Conservation (phyloP, 163 green algal species). For the Trebouxiophyceae sp. region DNA sequence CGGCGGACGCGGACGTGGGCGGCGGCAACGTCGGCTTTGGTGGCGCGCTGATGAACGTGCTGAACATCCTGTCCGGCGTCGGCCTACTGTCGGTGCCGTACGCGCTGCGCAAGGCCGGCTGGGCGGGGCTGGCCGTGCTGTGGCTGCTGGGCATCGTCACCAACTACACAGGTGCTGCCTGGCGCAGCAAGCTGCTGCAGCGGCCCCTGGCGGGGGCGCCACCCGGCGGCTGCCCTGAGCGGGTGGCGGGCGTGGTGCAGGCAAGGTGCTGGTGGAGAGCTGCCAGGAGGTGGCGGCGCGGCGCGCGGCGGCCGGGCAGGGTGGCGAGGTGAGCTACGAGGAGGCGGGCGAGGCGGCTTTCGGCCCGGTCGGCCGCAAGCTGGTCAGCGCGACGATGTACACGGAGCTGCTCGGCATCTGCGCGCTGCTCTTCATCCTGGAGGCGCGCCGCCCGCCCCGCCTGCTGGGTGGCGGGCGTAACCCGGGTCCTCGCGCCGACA, state of each 20-base stretch:
- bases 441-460: slow-evolving; percentile 30
- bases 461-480: too few relatives aligned
- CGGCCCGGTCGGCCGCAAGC: slow-evolving; percentile 32
- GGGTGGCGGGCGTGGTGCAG: slow-evolving; percentile 8
- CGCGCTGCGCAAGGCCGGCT: slow-evolving; percentile 27
- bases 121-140: slow-evolving; percentile 24
- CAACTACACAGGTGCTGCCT: slow-evolving; percentile 59
- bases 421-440: slow-evolving; percentile 58
- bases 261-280: slow-evolving; percentile 46
- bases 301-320: not conserved
- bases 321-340: slow-evolving; percentile 38
- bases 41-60: slow-evolving; percentile 38
- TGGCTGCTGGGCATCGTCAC: slow-evolving; percentile 20
- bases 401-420: slow-evolving; percentile 62
- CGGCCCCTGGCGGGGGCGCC: too few relatives aligned
- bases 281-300: slow-evolving; percentile 18
- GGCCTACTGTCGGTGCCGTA: slow-evolving; percentile 37
- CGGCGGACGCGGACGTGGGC: not conserved
- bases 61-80: slow-evolving; percentile 36
- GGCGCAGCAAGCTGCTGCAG: too few relatives aligned
- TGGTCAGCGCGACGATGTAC: slow-evolving; percentile 52
- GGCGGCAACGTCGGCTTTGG: slow-evolving; percentile 11
- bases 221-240: too few relatives aligned
- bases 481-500: too few relatives aligned
- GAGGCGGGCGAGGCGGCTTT: slow-evolving; percentile 54